Percentiles rank a stretch among this genome's conserved stretches.
Conservation (phyloP, 1,284 basidiomycete genomes). For the Trametes polyzona region DNA sequence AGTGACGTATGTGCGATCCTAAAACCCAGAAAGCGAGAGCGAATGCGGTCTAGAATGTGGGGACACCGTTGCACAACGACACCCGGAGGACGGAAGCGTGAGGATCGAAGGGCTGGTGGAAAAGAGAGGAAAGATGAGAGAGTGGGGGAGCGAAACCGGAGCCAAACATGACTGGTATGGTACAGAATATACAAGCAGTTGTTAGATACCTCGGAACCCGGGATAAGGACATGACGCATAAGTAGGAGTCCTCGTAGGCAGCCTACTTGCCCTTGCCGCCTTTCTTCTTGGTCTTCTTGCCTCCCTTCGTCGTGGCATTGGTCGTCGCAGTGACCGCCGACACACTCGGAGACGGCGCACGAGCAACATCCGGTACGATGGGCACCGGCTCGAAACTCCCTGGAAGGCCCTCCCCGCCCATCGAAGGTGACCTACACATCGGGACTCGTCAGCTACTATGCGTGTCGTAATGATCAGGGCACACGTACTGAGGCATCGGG, state of each 20-base stretch:
- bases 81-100: too few relatives aligned
- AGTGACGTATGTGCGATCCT: too few relatives aligned
- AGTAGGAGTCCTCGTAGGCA: not conserved
- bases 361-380: slow-evolving; percentile 12
- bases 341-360: slow-evolving; percentile 20
- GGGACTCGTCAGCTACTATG: not conserved
- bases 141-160: not conserved
- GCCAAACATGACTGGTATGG: not conserved
- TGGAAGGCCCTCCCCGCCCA: slow-evolving; percentile 9
- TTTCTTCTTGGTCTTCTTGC: slow-evolving; percentile 28
- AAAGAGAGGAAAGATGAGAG: not conserved
- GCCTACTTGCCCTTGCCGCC: slow-evolving; percentile 14
- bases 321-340: slow-evolving; percentile 20
- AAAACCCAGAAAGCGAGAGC: not conserved
- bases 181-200: slow-evolving; percentile 2
- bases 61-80: too few relatives aligned
- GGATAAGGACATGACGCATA: not conserved
- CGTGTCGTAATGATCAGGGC: not conserved
- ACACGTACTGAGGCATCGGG: slow-evolving; percentile 20
- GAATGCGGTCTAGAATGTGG: not conserved
- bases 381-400: slow-evolving; percentile 15
- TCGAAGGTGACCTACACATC: slow-evolving; percentile 12
- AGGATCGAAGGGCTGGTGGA: too few relatives aligned
- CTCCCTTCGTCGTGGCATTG: slow-evolving; percentile 15
- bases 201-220: not conserved